Conservation (phyloP, 768 basidiomycete species). For the Amanita fuliginea region DNA sequence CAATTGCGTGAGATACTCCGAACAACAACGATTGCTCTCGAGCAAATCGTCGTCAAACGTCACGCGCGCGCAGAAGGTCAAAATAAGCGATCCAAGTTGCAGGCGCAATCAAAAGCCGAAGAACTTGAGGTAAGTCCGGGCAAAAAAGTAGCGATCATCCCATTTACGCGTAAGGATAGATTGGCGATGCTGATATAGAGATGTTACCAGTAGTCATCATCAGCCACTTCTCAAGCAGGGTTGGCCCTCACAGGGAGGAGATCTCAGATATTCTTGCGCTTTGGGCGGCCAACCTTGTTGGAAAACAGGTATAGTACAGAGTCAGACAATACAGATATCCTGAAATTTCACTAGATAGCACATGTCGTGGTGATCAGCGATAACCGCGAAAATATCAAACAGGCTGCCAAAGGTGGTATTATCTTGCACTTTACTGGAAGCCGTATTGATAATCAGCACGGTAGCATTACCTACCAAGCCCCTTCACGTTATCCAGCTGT, state of each 20-base stretch:
- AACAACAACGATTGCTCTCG: constrained; percentile 64
- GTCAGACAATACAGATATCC: neutral
- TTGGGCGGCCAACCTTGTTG: constrained; percentile 78
- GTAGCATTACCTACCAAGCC: constrained; percentile 79
- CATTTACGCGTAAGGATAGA: constrained; percentile 24
- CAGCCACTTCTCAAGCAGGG: constrained; percentile 59
- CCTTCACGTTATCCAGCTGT: constrained; percentile 63
- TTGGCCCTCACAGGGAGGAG: constrained; percentile 51
- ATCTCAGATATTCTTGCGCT: constrained; percentile 64
- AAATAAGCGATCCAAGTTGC: constrained; percentile 21
- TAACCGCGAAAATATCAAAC: constrained; percentile 78
- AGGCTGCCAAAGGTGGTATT: constrained; percentile 62
- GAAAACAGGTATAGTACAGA: constrained; percentile 50
- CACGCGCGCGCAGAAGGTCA: constrained; percentile 28
- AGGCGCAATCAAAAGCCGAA: neutral
- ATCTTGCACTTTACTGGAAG: neutral
- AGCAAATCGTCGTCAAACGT: constrained; percentile 45
- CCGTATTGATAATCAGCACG: neutral
- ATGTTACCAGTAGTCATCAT: constrained; percentile 82
- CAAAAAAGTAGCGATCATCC: constrained; percentile 15
- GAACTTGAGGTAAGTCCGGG: neutral
- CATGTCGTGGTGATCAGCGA: constrained; percentile 90
- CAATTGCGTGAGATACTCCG: constrained; percentile 81
- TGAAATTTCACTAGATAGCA: constrained; percentile 45
- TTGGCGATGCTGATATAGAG: constrained; percentile 31